Evolutionary conservation across 305 asterid genomes (phyloP).

Genomic region (Plantago coronopus): DNA sequence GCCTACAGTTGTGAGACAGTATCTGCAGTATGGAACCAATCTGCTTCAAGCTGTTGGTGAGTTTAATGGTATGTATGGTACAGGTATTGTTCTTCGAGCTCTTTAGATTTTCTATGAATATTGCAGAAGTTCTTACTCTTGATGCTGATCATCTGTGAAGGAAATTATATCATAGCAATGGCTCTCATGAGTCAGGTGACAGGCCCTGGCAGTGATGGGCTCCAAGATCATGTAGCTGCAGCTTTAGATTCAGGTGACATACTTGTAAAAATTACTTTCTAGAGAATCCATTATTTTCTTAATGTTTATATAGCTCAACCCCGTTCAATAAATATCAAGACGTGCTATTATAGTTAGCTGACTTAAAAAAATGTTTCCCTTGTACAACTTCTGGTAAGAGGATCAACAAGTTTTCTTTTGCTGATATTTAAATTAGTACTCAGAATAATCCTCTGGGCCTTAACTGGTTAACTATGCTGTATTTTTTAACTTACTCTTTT

Average conservation of each 20-base stretch:
- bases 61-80: constrained; percentile 54
- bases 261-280: neutral
- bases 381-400: neutral
- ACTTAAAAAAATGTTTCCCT: neutral
- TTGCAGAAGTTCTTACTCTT: constrained; percentile 24
- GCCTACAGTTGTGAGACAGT: constrained; percentile 58
- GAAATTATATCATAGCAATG: constrained; percentile 63
- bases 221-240: constrained; percentile 62
- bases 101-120: constrained; percentile 14
- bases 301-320: too few species aligned
- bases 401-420: neutral
- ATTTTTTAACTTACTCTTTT: constrained; percentile 21
- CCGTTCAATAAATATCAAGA: too few species aligned
- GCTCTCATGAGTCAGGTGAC: constrained; percentile 59
- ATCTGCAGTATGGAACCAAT: constrained; percentile 77
- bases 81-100: constrained; percentile 14
- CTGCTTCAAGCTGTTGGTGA: constrained; percentile 91
- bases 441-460: neutral
- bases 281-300: too few species aligned
- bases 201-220: constrained; percentile 37
- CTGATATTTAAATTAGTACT: neutral
- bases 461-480: constrained; percentile 15
- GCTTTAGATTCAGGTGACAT: constrained; percentile 53
- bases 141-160: constrained; percentile 40
- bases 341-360: neutral